phyloP scores from a whole-genome alignment of 2,329 filamentous ascomycete genomes.

The Scortechinia acanthostroma region DNA sequence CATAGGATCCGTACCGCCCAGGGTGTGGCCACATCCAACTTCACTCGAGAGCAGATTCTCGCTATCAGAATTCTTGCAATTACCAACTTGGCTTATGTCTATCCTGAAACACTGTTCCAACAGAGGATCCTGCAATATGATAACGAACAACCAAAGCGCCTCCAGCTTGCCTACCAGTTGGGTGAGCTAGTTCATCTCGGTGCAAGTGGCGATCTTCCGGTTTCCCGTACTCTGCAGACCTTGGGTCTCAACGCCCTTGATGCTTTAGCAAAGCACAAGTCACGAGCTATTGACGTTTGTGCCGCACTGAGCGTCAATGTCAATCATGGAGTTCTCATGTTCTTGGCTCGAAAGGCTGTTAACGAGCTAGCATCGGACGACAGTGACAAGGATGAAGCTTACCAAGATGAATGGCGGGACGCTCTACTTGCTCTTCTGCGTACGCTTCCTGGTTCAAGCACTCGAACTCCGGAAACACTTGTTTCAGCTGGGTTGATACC shows the following conservation, averaged over 20 bases:
- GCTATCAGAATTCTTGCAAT: conserved; percentile 79
- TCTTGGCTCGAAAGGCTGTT: conserved; percentile 84
- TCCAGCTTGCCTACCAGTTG: conserved; percentile 86
- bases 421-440: conserved; percentile 43
- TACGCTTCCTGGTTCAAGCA: background rate
- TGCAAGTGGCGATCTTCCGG: conserved; percentile 54
- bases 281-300: conserved; percentile 74
- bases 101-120: conserved; percentile 74
- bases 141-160: conserved; percentile 77
- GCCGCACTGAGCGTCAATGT: conserved; percentile 91
- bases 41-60: conserved; percentile 69
- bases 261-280: conserved; percentile 73
- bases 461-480: background rate
- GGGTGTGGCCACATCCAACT: conserved; percentile 60
- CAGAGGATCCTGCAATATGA: conserved; percentile 83
- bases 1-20: conserved; percentile 78
- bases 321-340: conserved; percentile 90
- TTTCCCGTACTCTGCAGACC: conserved; percentile 74
- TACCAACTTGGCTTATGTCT: conserved; percentile 84
- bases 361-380: conserved; percentile 65
- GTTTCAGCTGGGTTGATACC: background rate
- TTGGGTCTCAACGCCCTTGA: conserved; percentile 77
- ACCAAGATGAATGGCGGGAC: conserved; percentile 81
- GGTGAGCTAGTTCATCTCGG: conserved; percentile 85
- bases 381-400: conserved; percentile 49